A percentile compares a stretch with the other conserved stretches of the same genome.
Evolutionary conservation across 2,329 filamentous ascomycete species (phyloP).

Genomic region (Plectosphaerella cucumerina): DNA sequence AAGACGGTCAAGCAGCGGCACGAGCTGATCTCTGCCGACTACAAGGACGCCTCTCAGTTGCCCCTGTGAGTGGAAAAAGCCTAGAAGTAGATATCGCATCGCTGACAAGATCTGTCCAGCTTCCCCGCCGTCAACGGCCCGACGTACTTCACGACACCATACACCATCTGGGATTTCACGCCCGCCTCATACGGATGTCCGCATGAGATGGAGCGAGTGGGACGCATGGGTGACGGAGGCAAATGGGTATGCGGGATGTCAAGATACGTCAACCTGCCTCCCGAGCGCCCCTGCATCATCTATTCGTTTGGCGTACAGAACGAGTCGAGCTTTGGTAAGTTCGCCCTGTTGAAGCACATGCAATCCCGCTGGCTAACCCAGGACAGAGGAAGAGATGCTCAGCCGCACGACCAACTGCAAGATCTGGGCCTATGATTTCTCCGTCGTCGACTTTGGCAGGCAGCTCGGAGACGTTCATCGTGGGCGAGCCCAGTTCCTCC

Average conservation of each 20-base stretch:
- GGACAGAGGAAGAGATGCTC: slow-evolving; percentile 28
- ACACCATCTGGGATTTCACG: slow-evolving; percentile 34
- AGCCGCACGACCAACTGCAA: slow-evolving; percentile 27
- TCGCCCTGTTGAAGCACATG: too few relatives aligned
- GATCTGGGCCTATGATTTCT: slow-evolving; percentile 35
- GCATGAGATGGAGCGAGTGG: slow-evolving; percentile 33
- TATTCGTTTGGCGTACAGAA: slow-evolving; percentile 33
- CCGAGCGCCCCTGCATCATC: slow-evolving; percentile 22
- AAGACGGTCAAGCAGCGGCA: slow-evolving; percentile 24
- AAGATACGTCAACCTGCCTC: slow-evolving; percentile 22
- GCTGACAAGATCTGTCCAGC: slow-evolving; percentile 3
- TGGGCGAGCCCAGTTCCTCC: slow-evolving; percentile 24
- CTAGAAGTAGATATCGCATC: neutral
- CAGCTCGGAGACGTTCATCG: slow-evolving; percentile 18
- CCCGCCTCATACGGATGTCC: slow-evolving; percentile 34
- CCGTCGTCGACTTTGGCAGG: slow-evolving; percentile 25
- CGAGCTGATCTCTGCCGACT: slow-evolving; percentile 17
- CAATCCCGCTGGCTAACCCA: neutral
- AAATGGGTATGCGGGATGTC: slow-evolving; percentile 38
- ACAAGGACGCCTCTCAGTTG: slow-evolving; percentile 17
- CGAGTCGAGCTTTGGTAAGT: slow-evolving; percentile 30
- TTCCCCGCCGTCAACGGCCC: slow-evolving; percentile 14
- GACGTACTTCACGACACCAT: slow-evolving; percentile 20
- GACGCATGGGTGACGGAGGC: slow-evolving; percentile 33
- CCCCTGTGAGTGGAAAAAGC: slow-evolving; percentile 12